phyloP scores from a whole-genome alignment of 1,139 yeast genomes.

The Suhomyces bribrorum region DNA sequence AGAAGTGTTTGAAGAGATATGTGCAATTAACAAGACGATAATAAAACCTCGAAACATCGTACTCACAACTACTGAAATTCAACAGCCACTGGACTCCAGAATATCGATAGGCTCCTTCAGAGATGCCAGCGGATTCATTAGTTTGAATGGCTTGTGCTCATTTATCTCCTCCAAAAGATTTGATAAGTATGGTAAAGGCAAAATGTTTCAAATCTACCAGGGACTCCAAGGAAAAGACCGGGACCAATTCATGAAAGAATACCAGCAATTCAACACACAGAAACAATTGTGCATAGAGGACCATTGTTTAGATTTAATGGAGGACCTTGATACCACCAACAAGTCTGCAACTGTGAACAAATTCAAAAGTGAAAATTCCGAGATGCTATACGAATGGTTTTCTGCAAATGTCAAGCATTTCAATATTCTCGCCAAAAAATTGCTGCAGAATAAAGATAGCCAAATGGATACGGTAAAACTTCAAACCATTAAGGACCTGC shows the following conservation, averaged over 20 bases:
- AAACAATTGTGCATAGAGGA: slow-evolving; percentile 32
- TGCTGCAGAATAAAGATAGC: slow-evolving; percentile 1
- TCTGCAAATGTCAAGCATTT: slow-evolving; percentile 9
- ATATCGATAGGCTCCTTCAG: slow-evolving; percentile 18
- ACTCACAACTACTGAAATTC: neutral
- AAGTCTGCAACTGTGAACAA: slow-evolving; percentile 9
- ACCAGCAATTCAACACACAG: slow-evolving; percentile 23
- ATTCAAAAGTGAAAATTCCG: slow-evolving; percentile 12
- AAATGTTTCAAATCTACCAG: slow-evolving; percentile 24
- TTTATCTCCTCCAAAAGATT: slow-evolving; percentile 23
- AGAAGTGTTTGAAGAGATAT: slow-evolving; percentile 5
- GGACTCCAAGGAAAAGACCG: slow-evolving; percentile 12
- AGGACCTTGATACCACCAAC: slow-evolving; percentile 10
- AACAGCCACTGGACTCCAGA: neutral
- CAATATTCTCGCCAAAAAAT: slow-evolving; percentile 6
- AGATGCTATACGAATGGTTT: slow-evolving; percentile 19
- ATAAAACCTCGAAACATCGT: neutral
- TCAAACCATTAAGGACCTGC: neutral
- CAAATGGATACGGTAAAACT: neutral
- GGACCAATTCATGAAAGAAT: slow-evolving; percentile 23
- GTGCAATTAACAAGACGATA: slow-evolving; percentile 1
- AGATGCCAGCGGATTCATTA: slow-evolving; percentile 22
- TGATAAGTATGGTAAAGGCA: slow-evolving; percentile 9
- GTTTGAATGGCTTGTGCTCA: slow-evolving; percentile 22
- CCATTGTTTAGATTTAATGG: slow-evolving; percentile 22